Evolutionary conservation across 2,329 filamentous ascomycete species (phyloP).

Genomic region (Coleophoma cylindrospora): DNA sequence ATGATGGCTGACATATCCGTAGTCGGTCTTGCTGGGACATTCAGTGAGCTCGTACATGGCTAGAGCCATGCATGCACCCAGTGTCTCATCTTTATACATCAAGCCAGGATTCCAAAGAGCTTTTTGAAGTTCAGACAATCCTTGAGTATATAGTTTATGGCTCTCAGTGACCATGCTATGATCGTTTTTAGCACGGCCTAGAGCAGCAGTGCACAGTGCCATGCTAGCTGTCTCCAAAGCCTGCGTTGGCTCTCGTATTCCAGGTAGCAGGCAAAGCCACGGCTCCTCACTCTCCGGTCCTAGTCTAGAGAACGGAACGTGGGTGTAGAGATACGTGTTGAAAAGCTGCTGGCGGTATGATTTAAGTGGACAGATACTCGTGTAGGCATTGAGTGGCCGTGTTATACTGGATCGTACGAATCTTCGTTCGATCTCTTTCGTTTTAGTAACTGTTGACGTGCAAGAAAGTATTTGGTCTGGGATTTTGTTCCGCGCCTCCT

Average conservation of each 20-base stretch:
- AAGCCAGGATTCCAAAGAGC: constrained; percentile 26
- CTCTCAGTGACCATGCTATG: constrained; percentile 23
- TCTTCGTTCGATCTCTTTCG: no score
- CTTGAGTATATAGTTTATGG: constrained; percentile 27
- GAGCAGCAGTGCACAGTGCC: constrained; percentile 21
- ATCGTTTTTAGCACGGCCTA: constrained; percentile 23
- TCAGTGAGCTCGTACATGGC: constrained; percentile 30
- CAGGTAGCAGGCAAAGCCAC: constrained; percentile 25
- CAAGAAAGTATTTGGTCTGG: no score
- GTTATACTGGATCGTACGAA: no score
- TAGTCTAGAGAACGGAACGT: not conserved
- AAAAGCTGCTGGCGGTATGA: no score
- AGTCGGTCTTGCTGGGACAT: constrained; percentile 25
- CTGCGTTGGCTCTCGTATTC: constrained; percentile 16
- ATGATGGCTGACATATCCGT: constrained; percentile 27
- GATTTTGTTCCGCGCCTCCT: no score
- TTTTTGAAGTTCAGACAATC: constrained; percentile 28
- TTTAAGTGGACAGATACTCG: no score
- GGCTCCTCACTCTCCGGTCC: constrained; percentile 2
- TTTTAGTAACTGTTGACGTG: no score
- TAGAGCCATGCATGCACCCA: constrained; percentile 30
- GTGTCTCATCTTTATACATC: constrained; percentile 29
- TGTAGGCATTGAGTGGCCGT: no score
- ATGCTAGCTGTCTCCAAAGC: constrained; percentile 25
- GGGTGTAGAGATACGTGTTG: no score